Evolutionary conservation across 495 filamentous ascomycete genomes (phyloP), one percentile per base, ranked within the genome.

Genomic region (Usnea hakonensis): DNA sequence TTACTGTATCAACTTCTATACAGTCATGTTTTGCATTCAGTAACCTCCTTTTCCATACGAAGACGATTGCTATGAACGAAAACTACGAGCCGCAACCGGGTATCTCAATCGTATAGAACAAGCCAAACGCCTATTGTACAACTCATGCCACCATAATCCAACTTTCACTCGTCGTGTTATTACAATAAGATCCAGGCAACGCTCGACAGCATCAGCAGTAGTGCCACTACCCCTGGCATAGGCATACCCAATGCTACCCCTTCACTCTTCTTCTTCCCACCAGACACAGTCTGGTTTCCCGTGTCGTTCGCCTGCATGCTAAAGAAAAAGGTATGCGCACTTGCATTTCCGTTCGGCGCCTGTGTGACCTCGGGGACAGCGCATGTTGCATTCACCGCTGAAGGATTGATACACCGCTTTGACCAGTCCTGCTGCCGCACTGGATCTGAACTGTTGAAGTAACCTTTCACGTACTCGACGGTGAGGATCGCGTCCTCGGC

Each of bases 381-480:
- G 65, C 87, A 90, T 6, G 84, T 75, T 2, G 80, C 76, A 8
- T 69, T 68, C 17, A 64, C 35, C 6, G 69, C 77, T 5, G 35
- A 44, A 5, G 73, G 68, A 56, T 82, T 69, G n/a, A 63, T 72
- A 64, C 85, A 87, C 32, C 85, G 73, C 8, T 30, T 36, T 11
- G 57, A 37, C 65, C 77, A 82, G 62, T 86, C 79, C 30, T 65
- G 41, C 50, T 74, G 69, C 35, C 83, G 71, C 60, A 68, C 58
- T 8, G 69, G 63, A 46, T 74, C 56, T 3, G 84, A 83, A 32
- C 85, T 85, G 73, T 91, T 92, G 74, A 91, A 92, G 69, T 91
- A 92, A 1, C 81, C 86, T 67, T 90, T 88, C 35, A 90, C 78
- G 62, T 89, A 90, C 16, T 72, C 73, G 21, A 91, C 76, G 7